Conservation (phyloP, 2,329 filamentous ascomycete species). For the Thelonectria blattea region DNA sequence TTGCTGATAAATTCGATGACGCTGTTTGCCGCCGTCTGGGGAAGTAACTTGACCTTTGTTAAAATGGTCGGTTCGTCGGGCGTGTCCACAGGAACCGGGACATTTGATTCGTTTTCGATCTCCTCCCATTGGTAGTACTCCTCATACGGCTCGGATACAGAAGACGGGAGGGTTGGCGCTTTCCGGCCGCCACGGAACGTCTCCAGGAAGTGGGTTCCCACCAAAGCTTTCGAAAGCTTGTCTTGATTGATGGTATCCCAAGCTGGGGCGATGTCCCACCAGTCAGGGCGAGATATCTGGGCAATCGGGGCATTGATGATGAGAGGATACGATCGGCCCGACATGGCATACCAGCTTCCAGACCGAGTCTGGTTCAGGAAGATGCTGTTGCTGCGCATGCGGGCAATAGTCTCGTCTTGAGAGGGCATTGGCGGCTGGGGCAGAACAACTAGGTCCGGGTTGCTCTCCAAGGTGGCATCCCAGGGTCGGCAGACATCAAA, state of each 20-base stretch:
- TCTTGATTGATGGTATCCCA: conserved; percentile 49
- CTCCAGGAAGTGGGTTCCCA: conserved; percentile 74
- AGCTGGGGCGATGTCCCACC: conserved; percentile 51
- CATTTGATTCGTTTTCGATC: conserved; percentile 43
- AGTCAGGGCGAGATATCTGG: conserved; percentile 52
- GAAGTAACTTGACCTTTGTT: conserved; percentile 57
- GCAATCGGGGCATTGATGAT: conserved; percentile 71
- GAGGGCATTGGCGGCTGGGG: conserved; percentile 79
- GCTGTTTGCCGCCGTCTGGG: conserved; percentile 55
- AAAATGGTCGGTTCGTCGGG: conserved; percentile 52
- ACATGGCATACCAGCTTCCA: conserved; percentile 95
- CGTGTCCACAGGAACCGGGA: conserved; percentile 38
- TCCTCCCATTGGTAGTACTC: conserved; percentile 36
- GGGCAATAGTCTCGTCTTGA: conserved; percentile 54
- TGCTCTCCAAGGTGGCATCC: conserved; percentile 64
- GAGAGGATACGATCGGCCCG: conserved; percentile 82
- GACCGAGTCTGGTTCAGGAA: conserved; percentile 85
- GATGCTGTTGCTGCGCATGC: conserved; percentile 67
- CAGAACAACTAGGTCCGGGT: conserved; percentile 80
- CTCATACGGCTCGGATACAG: conserved; percentile 33
- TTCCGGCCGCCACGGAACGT: conserved; percentile 42
- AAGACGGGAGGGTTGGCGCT: conserved; percentile 46
- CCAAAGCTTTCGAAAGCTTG: conserved; percentile 65
- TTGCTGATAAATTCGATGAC: conserved; percentile 63
- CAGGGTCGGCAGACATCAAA: conserved; percentile 85